Base-by-base conservation (phyloP, 2,329 filamentous ascomycete genomes). In the Cryphonectria nitschkei region DNA sequence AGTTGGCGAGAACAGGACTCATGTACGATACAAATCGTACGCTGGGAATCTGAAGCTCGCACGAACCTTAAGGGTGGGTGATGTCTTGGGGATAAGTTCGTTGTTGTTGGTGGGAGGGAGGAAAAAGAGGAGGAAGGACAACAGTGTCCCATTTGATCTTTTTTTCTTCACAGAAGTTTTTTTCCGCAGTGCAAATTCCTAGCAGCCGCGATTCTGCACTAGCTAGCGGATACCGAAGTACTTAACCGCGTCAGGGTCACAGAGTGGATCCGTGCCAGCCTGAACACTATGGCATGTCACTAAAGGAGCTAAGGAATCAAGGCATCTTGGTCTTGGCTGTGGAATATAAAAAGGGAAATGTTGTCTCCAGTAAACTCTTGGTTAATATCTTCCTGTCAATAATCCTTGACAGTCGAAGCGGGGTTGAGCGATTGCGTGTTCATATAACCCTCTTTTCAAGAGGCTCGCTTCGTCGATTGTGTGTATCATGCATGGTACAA, bases 1-100 rank as follows among this genome's bases (percentile, higher is more conserved):
- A 83, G 81, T 81, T 84, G 84, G 83, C 82, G 84, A 87, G 86
- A 85, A 86, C 86, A 89, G 85, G 87, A 84, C 86, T 83, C 80
- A 82, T 85, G 85, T 83, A 86, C 85, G 84, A 85, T 74, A 56
- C 39, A 67, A 70, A 74, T 80, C 85, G 86, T 84, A 86, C 86
- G 86, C 77, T 61, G 68, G 66, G 75, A 76, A 78, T 79, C 81
- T 81, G 79, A 79, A 77, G 80, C 79, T 84, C 85, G 84, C 84
- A 83, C 82, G 79, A 69, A 52, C 68, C 79, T 80, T 80, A 78
- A 81, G 80, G 78, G 80, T 79, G 79, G 75, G 75, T 78, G 76
- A 77, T 79, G 74, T 79, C 29, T 82, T 82, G 82, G 79, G 79
- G 80, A 84, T 84, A 85, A 81, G 81, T 81, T 81, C 67, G 82